Evolutionary conservation across 768 basidiomycete genomes (phyloP), one percentile per base, ranked within the genome.

Genomic region (Lactarius hengduanensis): DNA sequence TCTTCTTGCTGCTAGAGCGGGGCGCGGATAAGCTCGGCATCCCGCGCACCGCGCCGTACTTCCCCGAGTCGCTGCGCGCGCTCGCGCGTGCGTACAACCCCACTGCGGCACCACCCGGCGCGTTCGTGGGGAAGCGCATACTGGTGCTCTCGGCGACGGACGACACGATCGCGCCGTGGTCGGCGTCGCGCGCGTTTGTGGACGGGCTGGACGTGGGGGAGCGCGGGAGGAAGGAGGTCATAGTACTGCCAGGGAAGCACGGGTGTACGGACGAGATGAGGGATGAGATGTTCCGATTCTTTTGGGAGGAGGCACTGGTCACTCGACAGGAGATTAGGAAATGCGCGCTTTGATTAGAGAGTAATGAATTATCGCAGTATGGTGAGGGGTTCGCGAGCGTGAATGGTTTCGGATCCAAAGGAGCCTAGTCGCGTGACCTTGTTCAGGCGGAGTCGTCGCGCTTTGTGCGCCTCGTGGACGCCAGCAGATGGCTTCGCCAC

Each of bases 91-190:
- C 70, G 18, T 69, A 78, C 32, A 84, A 86, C 69, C 84, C 87
- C 0, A 80, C 75, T 3, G 74, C 73, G 3, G 76, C 78, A 43
- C 76, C 83, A 5, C 84, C 80, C 68, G 71, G 76, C 15, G 85
- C 87, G 1, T 93, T 90, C 74, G 65, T 80, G 4, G 87, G 85
- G 1, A 93, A 92, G 78, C 85, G 85, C 71, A 80, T 95, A 16
- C 80, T 95, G 6, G 86, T 90, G 3, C 75, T 95, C 4, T 86
- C 86, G 0, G 92, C 92, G 0, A 72, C 26, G 57, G 74, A 71
- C 6, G 81, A 82, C 63, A 62, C 61, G 54, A 67, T 80, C 13
- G 81, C 80, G 40, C 80, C 78, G 4, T 73, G 74, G 65, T 66
- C 45, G 28, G 71, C 66, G 47, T 76, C 75, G 32, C 26, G 70